A percentile compares a stretch with the other conserved stretches of the same genome.
Evolutionary conservation across 495 filamentous ascomycete species (phyloP).

Genomic region (Aspergillus kassunensis): DNA sequence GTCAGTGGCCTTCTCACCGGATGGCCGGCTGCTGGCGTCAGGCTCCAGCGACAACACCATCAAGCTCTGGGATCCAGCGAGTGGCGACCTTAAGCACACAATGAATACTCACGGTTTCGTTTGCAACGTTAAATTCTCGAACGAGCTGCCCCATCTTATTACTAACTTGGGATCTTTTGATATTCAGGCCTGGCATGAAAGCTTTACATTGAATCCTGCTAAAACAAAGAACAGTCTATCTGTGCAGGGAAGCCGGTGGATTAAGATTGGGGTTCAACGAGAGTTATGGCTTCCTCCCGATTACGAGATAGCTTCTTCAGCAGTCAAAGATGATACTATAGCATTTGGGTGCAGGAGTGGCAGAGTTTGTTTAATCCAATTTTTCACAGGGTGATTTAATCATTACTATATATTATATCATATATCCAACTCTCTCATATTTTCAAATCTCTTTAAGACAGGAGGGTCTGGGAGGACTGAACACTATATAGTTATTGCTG

Average conservation of each 20-base stretch:
- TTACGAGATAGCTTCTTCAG: too few relatives aligned
- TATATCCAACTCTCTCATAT: too few relatives aligned
- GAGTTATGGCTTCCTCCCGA: too few relatives aligned
- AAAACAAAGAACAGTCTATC: not conserved
- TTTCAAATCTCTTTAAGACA: too few relatives aligned
- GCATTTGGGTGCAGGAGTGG: too few relatives aligned
- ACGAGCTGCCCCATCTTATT: not conserved
- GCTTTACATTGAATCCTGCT: not conserved
- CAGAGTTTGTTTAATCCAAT: too few relatives aligned
- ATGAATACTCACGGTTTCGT: not conserved
- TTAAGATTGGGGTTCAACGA: not conserved
- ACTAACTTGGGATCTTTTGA: not conserved
- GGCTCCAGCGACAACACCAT: constrained; percentile 17
- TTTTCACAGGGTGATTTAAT: too few relatives aligned
- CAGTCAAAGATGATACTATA: too few relatives aligned
- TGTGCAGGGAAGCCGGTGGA: not conserved
- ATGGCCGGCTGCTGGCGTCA: not conserved
- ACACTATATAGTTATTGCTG: too few relatives aligned
- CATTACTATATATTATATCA: too few relatives aligned
- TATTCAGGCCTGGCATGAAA: not conserved
- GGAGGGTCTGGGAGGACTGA: too few relatives aligned
- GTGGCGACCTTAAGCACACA: not conserved
- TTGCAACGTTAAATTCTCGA: not conserved
- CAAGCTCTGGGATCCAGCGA: constrained; percentile 6
- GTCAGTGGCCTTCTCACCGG: not conserved